Percentiles rank a stretch among this genome's conserved stretches.
Conservation (phyloP, 805 yeast species). For the Yamadazyma akitaensis region DNA sequence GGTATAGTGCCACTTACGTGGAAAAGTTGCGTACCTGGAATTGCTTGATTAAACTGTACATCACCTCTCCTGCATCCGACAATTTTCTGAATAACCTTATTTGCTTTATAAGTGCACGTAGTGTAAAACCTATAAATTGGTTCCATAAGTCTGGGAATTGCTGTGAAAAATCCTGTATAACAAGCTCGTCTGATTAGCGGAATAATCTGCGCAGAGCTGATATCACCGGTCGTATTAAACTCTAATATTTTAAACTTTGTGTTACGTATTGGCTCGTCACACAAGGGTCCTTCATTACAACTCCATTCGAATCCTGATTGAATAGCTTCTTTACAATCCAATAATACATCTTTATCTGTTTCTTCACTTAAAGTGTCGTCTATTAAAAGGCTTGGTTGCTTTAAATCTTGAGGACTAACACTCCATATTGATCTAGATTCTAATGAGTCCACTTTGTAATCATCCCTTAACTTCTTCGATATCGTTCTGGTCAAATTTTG, state of each 20-base stretch:
- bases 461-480: conserved; percentile 51
- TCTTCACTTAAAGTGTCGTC: conserved; percentile 77
- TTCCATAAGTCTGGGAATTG: conserved; percentile 76
- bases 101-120: conserved; percentile 49
- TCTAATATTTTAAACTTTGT: conserved; percentile 71
- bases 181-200: conserved; percentile 85
- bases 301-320: conserved; percentile 84
- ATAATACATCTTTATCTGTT: conserved; percentile 52
- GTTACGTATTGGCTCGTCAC: conserved; percentile 75
- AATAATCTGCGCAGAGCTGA: conserved; percentile 56
- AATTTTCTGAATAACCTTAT: conserved; percentile 45
- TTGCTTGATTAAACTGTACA: conserved; percentile 42
- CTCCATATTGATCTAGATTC: conserved; percentile 82
- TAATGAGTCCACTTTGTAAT: conserved; percentile 77
- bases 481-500: conserved; percentile 39
- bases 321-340: conserved; percentile 50
- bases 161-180: conserved; percentile 72
- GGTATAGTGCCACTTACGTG: conserved; percentile 68
- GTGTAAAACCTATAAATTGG: conserved; percentile 68
- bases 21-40: conserved; percentile 71
- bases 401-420: conserved; percentile 47
- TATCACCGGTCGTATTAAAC: conserved; percentile 48
- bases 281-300: conserved; percentile 83
- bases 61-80: conserved; percentile 69
- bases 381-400: conserved; percentile 49